These are phyloP conservation scores for Brassica balearica DNA, from an alignment of 441 rosid genomes.

Conservation along the genomic window DNA sequence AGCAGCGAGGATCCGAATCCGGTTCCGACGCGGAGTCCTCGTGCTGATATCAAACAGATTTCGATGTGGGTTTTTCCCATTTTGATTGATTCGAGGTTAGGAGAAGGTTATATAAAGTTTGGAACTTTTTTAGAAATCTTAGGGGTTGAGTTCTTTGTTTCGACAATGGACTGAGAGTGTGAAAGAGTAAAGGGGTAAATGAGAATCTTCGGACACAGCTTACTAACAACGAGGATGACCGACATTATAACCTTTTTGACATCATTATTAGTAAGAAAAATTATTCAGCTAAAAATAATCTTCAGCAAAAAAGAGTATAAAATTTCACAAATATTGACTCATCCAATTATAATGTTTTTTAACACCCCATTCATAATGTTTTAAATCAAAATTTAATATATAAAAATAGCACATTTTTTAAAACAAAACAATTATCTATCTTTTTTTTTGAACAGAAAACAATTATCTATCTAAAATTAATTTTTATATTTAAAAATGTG, in stretches of 20 bases:
- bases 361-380: not conserved
- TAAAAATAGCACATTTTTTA: no score
- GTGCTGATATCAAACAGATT: slow-evolving; percentile 79
- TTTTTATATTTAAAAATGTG: no score
- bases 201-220: not conserved
- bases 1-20: slow-evolving; percentile 60
- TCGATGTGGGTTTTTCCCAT: slow-evolving; percentile 83
- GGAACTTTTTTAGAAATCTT: not conserved
- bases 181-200: not conserved
- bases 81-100: slow-evolving; percentile 28
- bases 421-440: no score
- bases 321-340: no score
- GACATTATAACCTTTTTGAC: not conserved
- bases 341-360: no score
- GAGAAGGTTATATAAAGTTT: not conserved
- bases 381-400: no score
- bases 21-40: slow-evolving; percentile 63
- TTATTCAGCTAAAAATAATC: no score
- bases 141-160: not conserved
- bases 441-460: no score
- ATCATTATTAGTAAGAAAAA: not conserved
- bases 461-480: no score
- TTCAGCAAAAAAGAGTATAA: no score
- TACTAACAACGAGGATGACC: not conserved
- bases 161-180: not conserved